phyloP scores from a whole-genome alignment of 2,329 filamentous ascomycete species.

The Diaporthe aspalathi region DNA sequence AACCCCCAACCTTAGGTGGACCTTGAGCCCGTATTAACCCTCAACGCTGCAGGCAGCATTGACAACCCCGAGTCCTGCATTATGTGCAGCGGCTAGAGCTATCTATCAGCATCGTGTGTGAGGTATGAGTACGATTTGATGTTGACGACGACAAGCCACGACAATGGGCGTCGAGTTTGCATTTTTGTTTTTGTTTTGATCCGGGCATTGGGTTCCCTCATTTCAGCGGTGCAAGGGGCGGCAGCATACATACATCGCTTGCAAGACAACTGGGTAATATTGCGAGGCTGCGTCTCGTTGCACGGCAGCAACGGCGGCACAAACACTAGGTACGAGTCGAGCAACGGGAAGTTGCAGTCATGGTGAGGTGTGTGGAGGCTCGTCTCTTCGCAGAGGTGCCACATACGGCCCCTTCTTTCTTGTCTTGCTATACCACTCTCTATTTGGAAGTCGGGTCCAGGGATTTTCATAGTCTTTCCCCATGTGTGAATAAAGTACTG shows the following conservation, averaged over 20 bases:
- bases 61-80: conserved; percentile 95
- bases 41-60: conserved; percentile 77
- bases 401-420: conserved; percentile 2
- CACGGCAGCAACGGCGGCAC: conserved; percentile 30
- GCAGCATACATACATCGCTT: conserved; percentile 33
- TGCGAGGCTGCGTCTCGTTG: conserved; percentile 29
- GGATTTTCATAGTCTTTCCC: conserved; percentile 30
- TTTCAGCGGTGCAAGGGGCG: conserved; percentile 20
- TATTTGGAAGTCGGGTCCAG: conserved; percentile 31
- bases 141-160: conserved; percentile 28
- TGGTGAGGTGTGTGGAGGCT: conserved; percentile 34
- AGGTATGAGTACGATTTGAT: conserved; percentile 30
- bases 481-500: conserved; percentile 16
- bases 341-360: conserved; percentile 26
- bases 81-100: conserved; percentile 91
- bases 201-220: conserved; percentile 18
- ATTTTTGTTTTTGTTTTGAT: conserved; percentile 16
- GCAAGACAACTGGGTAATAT: conserved; percentile 36
- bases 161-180: conserved; percentile 29
- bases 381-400: conserved; percentile 32
- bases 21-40: conserved; percentile 42
- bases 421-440: conserved; percentile 38
- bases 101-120: not conserved
- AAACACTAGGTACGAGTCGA: conserved; percentile 32
- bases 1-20: not conserved